Conservation (phyloP, 768 basidiomycete species). For the Amyloporia xantha region DNA sequence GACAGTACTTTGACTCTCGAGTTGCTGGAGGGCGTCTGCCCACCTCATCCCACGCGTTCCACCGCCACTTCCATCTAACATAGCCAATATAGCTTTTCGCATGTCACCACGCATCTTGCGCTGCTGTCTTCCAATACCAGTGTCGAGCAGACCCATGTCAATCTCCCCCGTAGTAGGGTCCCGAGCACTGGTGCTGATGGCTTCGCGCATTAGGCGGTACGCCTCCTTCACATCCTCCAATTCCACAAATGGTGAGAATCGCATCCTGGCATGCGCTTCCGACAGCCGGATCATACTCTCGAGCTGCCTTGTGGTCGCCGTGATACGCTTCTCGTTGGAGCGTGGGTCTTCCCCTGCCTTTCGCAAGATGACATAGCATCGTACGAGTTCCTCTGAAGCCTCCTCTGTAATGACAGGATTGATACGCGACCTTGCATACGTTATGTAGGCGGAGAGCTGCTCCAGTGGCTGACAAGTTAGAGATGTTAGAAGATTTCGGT, state of each 20-base stretch:
- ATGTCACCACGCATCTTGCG: constrained; percentile 85
- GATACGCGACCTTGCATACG: constrained; percentile 81
- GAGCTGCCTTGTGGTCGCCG: constrained; percentile 94
- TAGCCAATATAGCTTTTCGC: constrained; percentile 66
- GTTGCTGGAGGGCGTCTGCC: constrained; percentile 70
- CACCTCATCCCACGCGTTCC: constrained; percentile 65
- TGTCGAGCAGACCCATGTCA: constrained; percentile 92
- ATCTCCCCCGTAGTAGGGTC: constrained; percentile 97
- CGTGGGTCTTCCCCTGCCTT: constrained; percentile 87
- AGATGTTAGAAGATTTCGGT: too few relatives aligned
- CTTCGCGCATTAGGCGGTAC: constrained; percentile 91
- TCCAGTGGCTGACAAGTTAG: constrained; percentile 72
- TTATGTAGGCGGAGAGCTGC: constrained; percentile 90
- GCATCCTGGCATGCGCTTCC: constrained; percentile 96
- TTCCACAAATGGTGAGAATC: constrained; percentile 84
- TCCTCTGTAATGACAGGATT: constrained; percentile 82
- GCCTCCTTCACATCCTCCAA: constrained; percentile 86
- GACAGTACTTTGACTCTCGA: constrained; percentile 82
- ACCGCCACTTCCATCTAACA: constrained; percentile 47
- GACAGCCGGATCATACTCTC: constrained; percentile 96
- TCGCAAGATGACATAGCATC: constrained; percentile 90
- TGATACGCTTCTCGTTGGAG: constrained; percentile 87
- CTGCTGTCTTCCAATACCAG: constrained; percentile 85
- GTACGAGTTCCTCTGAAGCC: constrained; percentile 79
- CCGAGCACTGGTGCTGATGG: constrained; percentile 90